Evolutionary conservation across 768 basidiomycete species (phyloP).

Genomic region (Trametes cingulata): DNA sequence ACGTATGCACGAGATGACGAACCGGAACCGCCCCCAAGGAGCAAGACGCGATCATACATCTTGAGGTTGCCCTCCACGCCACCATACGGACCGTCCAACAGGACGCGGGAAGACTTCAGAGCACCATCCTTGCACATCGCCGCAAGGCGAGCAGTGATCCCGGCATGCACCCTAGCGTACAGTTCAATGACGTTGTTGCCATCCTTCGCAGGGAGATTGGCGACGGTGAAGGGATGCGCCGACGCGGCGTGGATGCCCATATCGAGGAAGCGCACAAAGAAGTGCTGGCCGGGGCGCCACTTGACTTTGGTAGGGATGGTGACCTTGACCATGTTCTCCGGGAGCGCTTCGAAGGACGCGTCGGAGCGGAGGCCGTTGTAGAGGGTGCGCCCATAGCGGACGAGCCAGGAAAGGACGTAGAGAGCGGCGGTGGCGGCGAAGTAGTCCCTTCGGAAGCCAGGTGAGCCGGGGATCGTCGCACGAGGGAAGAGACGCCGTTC

Average conservation of each 20-base stretch:
- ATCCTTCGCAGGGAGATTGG: conserved; percentile 24
- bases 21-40: conserved; percentile 38
- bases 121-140: conserved; percentile 11
- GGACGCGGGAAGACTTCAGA: conserved; percentile 23
- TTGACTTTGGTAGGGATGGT: conserved; percentile 28
- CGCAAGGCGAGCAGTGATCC: conserved; percentile 29
- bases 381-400: conserved; percentile 31
- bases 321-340: conserved; percentile 30
- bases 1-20: conserved; percentile 12
- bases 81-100: conserved; percentile 35
- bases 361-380: conserved; percentile 26
- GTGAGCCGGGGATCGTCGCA: neutral
- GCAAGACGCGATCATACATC: conserved; percentile 31
- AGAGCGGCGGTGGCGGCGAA: conserved; percentile 35
- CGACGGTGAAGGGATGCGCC: conserved; percentile 39
- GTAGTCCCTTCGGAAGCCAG: conserved; percentile 24
- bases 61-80: conserved; percentile 30
- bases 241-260: conserved; percentile 29
- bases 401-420: conserved; percentile 32
- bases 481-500: neutral
- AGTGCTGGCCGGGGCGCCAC: conserved; percentile 38
- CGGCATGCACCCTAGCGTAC: conserved; percentile 32
- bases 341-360: conserved; percentile 30
- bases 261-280: conserved; percentile 32
- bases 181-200: conserved; percentile 21